A percentile compares a stretch with the other conserved stretches of the same genome.
Conservation (phyloP, 495 filamentous ascomycete genomes). For the Penicillium egyptiacum region DNA sequence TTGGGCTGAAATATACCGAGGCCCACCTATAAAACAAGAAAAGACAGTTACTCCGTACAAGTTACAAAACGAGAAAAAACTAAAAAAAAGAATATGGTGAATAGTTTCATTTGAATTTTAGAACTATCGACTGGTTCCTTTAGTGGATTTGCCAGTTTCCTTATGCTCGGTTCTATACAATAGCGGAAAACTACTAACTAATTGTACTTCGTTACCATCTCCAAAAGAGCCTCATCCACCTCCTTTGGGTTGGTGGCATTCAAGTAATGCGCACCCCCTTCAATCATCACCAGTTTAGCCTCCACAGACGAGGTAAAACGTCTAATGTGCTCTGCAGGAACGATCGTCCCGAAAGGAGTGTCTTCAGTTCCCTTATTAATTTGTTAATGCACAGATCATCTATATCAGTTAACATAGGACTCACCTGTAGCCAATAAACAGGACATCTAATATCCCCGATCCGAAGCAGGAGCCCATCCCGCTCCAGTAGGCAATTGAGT, state of each 20-base stretch:
- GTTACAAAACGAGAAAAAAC: too few relatives aligned
- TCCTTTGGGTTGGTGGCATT: constrained; percentile 58
- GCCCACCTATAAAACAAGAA: not conserved
- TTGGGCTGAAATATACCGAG: not conserved
- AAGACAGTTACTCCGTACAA: not conserved
- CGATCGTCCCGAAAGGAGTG: constrained; percentile 45
- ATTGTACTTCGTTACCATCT: constrained; percentile 39
- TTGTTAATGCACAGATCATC: not conserved
- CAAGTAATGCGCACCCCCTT: constrained; percentile 60
- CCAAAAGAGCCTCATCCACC: constrained; percentile 51
- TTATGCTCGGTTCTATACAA: too few relatives aligned
- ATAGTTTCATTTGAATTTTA: too few relatives aligned
- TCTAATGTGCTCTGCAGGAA: constrained; percentile 57
- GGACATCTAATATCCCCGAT: constrained; percentile 60
- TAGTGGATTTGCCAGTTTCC: too few relatives aligned
- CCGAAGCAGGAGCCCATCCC: constrained; percentile 58
- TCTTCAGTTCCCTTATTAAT: constrained; percentile 53
- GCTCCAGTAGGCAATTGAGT: constrained; percentile 52
- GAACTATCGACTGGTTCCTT: too few relatives aligned
- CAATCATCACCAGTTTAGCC: constrained; percentile 49
- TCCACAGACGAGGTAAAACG: constrained; percentile 55
- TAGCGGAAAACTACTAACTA: too few relatives aligned
- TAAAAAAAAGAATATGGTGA: too few relatives aligned
- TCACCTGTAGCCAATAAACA: constrained; percentile 64
- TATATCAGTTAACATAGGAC: constrained; percentile 16